These are phyloP conservation scores for Rhizopus microsporus DNA, from an alignment of 371 early-diverging fungal species.

Conservation along the genomic window DNA sequence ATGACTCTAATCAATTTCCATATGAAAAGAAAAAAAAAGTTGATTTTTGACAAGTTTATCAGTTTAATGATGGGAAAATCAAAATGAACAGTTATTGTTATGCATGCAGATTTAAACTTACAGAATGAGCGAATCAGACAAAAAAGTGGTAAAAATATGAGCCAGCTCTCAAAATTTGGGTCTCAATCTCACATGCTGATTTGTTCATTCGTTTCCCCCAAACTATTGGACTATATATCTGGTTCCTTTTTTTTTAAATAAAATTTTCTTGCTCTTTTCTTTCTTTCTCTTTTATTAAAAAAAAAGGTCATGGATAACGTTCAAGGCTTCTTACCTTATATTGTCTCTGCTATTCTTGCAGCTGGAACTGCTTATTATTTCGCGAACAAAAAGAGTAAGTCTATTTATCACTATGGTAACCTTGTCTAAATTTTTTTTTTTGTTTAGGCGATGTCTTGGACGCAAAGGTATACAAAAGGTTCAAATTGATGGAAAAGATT, in stretches of 20 bases:
- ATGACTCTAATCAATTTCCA: too few relatives aligned
- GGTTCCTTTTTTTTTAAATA: slow-evolving; percentile 6
- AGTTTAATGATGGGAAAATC: too few relatives aligned
- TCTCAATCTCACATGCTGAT: slow-evolving; percentile 9
- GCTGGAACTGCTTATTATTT: slow-evolving; percentile 48
- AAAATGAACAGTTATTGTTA: too few relatives aligned
- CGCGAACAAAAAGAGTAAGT: slow-evolving; percentile 35
- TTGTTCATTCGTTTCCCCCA: slow-evolving; percentile 13
- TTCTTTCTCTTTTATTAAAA: slow-evolving; percentile 5
- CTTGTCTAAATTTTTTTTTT: slow-evolving; percentile 4
- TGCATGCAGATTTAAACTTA: too few relatives aligned
- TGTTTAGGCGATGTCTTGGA: slow-evolving; percentile 57
- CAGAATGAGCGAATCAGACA: too few relatives aligned
- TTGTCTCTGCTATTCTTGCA: slow-evolving; percentile 45
- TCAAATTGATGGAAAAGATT: slow-evolving; percentile 77
- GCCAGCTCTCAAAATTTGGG: background rate
- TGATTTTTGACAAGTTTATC: too few relatives aligned
- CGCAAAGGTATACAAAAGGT: slow-evolving; percentile 77
- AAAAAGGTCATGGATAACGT: slow-evolving; percentile 33
- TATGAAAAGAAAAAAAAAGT: too few relatives aligned
- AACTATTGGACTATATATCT: slow-evolving; percentile 10
- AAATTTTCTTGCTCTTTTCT: background rate
- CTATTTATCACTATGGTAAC: background rate
- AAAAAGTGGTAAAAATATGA: background rate
- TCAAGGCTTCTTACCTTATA: slow-evolving; percentile 39